Evolutionary conservation across 768 basidiomycete species (phyloP).

Genomic region (Gelatoporia subvermispora): DNA sequence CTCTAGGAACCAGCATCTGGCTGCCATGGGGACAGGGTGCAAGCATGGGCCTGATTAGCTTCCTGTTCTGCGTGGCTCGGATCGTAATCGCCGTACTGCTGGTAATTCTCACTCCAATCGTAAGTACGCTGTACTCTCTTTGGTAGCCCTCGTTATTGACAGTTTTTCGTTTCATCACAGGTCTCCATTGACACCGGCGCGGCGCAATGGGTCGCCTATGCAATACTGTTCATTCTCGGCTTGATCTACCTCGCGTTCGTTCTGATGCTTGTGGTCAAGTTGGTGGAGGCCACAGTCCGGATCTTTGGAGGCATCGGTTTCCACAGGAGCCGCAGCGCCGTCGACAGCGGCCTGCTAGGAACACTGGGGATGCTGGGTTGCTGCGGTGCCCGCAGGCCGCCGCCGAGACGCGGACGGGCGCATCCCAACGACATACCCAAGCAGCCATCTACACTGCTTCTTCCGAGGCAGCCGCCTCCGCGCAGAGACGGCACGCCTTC

Average conservation of each 20-base stretch:
- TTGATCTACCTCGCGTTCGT: conserved; percentile 82
- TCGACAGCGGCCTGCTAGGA: conserved; percentile 86
- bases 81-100: conserved; percentile 88
- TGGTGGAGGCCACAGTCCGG: conserved; percentile 79
- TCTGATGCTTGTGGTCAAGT: conserved; percentile 79
- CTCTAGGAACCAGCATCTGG: conserved; percentile 89
- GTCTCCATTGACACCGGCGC: conserved; percentile 79
- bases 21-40: conserved; percentile 96
- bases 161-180: conserved; percentile 33
- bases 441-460: conserved; percentile 18
- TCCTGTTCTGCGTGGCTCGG: conserved; percentile 86
- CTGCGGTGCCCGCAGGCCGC: conserved; percentile 46
- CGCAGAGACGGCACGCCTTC: conserved; percentile 33
- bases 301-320: conserved; percentile 76
- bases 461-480: conserved; percentile 18
- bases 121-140: conserved; percentile 37
- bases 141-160: conserved; percentile 10
- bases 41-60: conserved; percentile 94
- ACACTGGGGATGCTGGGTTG: conserved; percentile 68
- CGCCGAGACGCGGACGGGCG: conserved; percentile 6
- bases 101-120: conserved; percentile 85
- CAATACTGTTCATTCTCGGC: conserved; percentile 77
- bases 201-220: conserved; percentile 91
- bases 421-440: conserved; percentile 11
- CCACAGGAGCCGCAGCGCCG: conserved; percentile 72